Evolutionary conservation across 1,284 basidiomycete genomes (phyloP).

Genomic region (Athelia sp.): DNA sequence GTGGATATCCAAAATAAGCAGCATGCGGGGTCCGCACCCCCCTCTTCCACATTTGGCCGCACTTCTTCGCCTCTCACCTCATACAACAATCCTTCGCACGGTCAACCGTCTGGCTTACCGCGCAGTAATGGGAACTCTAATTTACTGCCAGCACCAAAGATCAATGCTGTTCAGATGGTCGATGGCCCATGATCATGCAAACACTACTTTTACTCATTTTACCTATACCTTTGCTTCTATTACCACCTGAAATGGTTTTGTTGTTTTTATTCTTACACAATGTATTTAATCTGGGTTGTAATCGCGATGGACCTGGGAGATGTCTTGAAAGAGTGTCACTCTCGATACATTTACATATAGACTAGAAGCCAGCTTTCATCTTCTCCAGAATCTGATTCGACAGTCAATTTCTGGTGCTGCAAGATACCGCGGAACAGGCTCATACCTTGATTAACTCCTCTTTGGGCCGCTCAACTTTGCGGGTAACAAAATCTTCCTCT

Average conservation of each 20-base stretch:
- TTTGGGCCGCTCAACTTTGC: background rate
- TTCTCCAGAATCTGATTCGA: background rate
- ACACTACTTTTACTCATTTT: too few species aligned
- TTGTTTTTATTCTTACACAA: too few species aligned
- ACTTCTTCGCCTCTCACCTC: background rate
- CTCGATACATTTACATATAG: too few species aligned
- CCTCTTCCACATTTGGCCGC: background rate
- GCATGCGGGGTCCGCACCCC: background rate
- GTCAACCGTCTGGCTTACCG: background rate
- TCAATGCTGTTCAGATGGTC: slow-evolving; percentile 3
- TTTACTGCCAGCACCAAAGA: slow-evolving; percentile 1
- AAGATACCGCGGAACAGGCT: background rate
- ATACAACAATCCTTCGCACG: background rate
- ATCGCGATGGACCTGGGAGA: background rate
- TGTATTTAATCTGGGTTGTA: background rate
- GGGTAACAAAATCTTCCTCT: background rate
- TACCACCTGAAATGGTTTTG: too few species aligned
- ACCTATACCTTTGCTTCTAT: too few species aligned
- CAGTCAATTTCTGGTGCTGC: background rate
- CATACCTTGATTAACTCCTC: background rate
- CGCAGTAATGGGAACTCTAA: background rate
- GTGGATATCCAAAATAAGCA: background rate
- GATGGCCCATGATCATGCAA: background rate
- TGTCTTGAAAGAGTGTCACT: background rate
- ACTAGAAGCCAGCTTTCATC: too few species aligned